Conservation (phyloP, 768 basidiomycete genomes). For the Suillus fuscotomentosus region DNA sequence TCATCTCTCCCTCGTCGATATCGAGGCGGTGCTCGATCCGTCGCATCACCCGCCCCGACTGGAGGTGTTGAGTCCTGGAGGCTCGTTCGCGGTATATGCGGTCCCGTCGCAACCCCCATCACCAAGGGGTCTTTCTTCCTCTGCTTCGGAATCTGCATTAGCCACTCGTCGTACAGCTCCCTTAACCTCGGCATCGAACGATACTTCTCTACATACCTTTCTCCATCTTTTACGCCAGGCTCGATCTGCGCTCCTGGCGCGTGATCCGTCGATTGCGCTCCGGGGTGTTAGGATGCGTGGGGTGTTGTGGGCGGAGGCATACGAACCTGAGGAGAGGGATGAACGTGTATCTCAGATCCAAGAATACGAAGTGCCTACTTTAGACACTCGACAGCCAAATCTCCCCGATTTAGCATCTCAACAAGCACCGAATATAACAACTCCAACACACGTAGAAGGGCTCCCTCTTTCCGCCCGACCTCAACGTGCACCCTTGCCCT, state of each 20-base stretch:
- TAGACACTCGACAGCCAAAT: neutral
- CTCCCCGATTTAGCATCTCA: neutral
- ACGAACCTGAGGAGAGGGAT: neutral
- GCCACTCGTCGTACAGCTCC: neutral
- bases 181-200: neutral
- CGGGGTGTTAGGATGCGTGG: constrained; percentile 2
- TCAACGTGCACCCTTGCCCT: constrained; percentile 43
- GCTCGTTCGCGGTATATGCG: constrained; percentile 73
- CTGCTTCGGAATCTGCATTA: neutral
- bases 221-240: constrained; percentile 2
- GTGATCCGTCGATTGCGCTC: neutral
- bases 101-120: constrained; percentile 36
- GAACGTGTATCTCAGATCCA: neutral
- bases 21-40: constrained; percentile 63
- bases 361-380: neutral
- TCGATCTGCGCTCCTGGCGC: neutral
- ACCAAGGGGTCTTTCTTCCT: neutral
- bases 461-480: neutral
- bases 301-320: constrained; percentile 3
- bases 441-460: neutral
- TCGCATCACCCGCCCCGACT: constrained; percentile 35
- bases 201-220: neutral
- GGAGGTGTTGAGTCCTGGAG: constrained; percentile 75
- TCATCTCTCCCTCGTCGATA: constrained; percentile 63
- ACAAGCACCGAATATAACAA: neutral